Base-by-base conservation (phyloP, 208 protist genomes). In the Acanthamoeba healyi region DNA sequence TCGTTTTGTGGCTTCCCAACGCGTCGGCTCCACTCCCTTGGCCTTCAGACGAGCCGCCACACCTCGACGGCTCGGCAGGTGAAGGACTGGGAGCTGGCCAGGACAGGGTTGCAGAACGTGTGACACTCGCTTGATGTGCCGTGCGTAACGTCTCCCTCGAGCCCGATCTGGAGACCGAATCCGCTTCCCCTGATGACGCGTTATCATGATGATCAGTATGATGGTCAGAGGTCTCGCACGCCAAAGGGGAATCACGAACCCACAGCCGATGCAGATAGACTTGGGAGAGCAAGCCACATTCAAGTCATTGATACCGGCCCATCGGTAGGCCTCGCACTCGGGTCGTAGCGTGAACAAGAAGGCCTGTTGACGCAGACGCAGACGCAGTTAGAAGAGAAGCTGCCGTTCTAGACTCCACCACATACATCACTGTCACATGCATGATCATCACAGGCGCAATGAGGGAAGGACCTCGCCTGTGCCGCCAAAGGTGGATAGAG, bases 121-220 rank as follows among this genome's bases (percentile, higher is more conserved):
- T 87, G 44, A 29, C 77, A 87, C 44, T 22, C n/a, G 44, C 46
- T 87, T n/a, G 77, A 87, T 1, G 77, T 44, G 7, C 77, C 77
- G 44, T 87, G 77, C n/a, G 77, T 87, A 19, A 87, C 77, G 77
- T 87, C 77, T 9, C 77, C 77, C 3, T 87, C 77, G n/a, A 87
- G 17, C 3, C 44, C 77, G 10, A 87, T 22, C n/a, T 44, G 77
- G 29, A 87, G 77, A n/a, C 77, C 77, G n/a, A 87, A 87, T n/a
- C 77, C 77, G 32, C 77, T 15, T 0, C 77, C 77, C 9, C 77
- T 87, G 46, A 86, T 6, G 58, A 42, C 17, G n/a, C 12, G 22
- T 22, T 24, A 58, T 15, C 14, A 4, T 6, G 6, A 40, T 34
- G 58, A 54, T 29, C 22, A 70, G 61, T 7, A 6, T 26, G n/a